Conservation (phyloP, 768 basidiomycete species). For the Boletus vermiculosoides region DNA sequence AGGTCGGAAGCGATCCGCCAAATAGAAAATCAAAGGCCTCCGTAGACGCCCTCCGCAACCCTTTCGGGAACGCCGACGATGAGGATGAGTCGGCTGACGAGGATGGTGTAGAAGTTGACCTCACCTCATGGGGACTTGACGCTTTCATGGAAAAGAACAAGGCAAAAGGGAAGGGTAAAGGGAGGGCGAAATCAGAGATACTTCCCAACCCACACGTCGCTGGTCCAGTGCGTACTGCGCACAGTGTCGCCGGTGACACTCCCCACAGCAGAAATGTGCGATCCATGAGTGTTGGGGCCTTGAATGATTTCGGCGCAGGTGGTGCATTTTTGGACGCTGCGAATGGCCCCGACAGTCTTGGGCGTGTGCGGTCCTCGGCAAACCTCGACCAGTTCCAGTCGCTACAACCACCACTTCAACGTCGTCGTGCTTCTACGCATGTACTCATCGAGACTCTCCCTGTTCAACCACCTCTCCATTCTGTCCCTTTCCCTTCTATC, state of each 20-base stretch:
- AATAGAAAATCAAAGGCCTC: constrained; percentile 55
- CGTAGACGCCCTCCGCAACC: constrained; percentile 65
- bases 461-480: constrained; percentile 40
- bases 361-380: constrained; percentile 59
- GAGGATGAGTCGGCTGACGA: constrained; percentile 51
- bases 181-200: constrained; percentile 35
- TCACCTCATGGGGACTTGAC: constrained; percentile 83
- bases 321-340: constrained; percentile 47
- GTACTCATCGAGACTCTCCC: constrained; percentile 44
- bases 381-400: constrained; percentile 50
- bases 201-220: constrained; percentile 47
- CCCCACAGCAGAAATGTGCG: constrained; percentile 46
- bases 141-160: constrained; percentile 73
- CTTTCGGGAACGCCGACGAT: constrained; percentile 65
- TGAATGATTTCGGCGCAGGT: constrained; percentile 52
- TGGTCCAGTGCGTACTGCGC: constrained; percentile 39
- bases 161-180: constrained; percentile 39
- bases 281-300: constrained; percentile 65
- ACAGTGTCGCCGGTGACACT: constrained; percentile 43
- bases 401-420: constrained; percentile 40
- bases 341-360: constrained; percentile 24
- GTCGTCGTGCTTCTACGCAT: constrained; percentile 53
- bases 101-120: constrained; percentile 66
- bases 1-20: constrained; percentile 51
- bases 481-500: constrained; percentile 64